A percentile compares a stretch with the other conserved stretches of the same genome.
phyloP scores from a whole-genome alignment of 1,139 yeast genomes.

The Blastobotrys proliferans region DNA sequence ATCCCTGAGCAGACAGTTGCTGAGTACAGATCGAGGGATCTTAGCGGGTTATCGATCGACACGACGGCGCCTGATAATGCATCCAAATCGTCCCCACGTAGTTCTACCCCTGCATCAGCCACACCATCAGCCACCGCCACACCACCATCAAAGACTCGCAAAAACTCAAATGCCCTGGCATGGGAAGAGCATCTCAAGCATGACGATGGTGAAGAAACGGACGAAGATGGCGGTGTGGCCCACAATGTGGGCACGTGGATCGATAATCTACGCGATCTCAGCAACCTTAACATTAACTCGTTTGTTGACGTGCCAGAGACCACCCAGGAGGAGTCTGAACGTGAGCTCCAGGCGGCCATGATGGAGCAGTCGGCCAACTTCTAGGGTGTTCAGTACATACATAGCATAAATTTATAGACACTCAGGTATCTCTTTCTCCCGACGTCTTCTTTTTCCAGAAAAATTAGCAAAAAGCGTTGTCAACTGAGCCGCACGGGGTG shows the following conservation, averaged over 20 bases:
- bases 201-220: constrained; percentile 22
- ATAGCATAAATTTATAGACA: neutral
- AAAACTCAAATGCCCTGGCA: constrained; percentile 16
- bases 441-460: neutral
- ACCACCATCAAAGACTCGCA: constrained; percentile 3
- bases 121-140: neutral
- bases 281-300: constrained; percentile 16
- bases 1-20: constrained; percentile 2
- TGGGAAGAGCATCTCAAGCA: constrained; percentile 26
- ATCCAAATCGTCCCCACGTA: neutral
- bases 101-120: constrained; percentile 2
- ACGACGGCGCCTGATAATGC: constrained; percentile 9
- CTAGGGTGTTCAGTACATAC: neutral
- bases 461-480: too few species aligned
- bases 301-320: constrained; percentile 8
- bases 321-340: neutral
- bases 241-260: constrained; percentile 26
- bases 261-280: constrained; percentile 25
- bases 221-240: constrained; percentile 30
- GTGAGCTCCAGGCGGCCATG: neutral
- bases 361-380: constrained; percentile 3
- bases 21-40: neutral
- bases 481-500: too few species aligned
- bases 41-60: constrained; percentile 8
- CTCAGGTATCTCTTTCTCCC: neutral